Evolutionary conservation across 805 yeast species (phyloP), one percentile per base, ranked within the genome.

Genomic region (Saccharomyces mikatae): DNA sequence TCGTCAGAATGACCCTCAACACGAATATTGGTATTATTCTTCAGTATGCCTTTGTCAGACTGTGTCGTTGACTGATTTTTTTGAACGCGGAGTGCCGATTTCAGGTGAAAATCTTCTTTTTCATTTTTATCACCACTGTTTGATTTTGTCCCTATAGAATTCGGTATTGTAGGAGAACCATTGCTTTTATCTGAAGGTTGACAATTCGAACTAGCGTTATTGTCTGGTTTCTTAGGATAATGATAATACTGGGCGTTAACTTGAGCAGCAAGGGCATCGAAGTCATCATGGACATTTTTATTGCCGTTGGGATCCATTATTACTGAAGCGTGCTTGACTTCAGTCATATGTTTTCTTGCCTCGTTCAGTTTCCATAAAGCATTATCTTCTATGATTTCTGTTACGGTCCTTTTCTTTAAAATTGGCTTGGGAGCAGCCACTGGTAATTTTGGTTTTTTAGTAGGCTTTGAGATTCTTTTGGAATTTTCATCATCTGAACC

Each of bases 381-480:
- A 55, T 71, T 69, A 56, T 71, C 72, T 54, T 69, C 70, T 21
- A 70, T 63, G 78, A 92, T 83, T 68, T 90, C 96, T 46, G 89
- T 83, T 46, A 88, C 86, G 1, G 96, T 83, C 65, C 94, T 81
- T 71, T 88, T 87, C 71, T 92, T 92, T 63, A 92, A 74, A 56
- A 92, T 92, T 27, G 97, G 94, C 71, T 91, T 91, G 29, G 88
- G 77, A 29, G 71, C 71, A 49, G 56, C 54, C 51, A 51, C 49
- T 52, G 54, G 49, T 17, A 53, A 51, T 8, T 57, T 44, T 53
- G 31, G 46, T 57, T 32, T 48, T 50, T 52, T 10, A 56, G 48
- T 22, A 55, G 48, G 26, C 22, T 47, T 54, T 1, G 66, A 59
- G 47, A 70, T 44, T 47, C 74, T 65, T 53, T 67, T 65, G 5